Evolutionary conservation across 192 early-diverging fungal species (phyloP).

Genomic region (Nowakowskiella sp.): DNA sequence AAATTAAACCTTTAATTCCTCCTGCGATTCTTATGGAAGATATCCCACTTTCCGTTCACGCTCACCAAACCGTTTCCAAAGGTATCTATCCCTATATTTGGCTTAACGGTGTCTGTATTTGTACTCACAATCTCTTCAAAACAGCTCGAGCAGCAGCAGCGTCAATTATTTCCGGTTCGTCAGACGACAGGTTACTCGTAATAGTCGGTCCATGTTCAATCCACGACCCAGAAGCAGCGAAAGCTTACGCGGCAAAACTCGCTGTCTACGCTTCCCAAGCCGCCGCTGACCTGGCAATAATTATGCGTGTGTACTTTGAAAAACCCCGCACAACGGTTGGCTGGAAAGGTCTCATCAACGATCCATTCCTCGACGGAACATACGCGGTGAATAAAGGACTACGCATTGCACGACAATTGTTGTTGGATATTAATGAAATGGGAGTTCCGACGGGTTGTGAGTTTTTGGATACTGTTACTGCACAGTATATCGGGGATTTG

Average conservation of each 20-base stretch:
- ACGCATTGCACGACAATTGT: slow-evolving; percentile 61
- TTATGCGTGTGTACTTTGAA: slow-evolving; percentile 85
- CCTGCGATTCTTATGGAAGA: slow-evolving; percentile 92
- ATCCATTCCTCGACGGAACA: slow-evolving; percentile 30
- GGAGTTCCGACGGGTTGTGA: slow-evolving; percentile 76
- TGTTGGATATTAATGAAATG: slow-evolving; percentile 48
- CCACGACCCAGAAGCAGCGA: slow-evolving; percentile 68
- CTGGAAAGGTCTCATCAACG: slow-evolving; percentile 69
- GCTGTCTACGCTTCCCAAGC: background rate
- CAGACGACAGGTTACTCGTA: slow-evolving; percentile 72
- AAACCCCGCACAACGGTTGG: slow-evolving; percentile 48
- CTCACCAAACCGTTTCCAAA: slow-evolving; percentile 63
- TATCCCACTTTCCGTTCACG: slow-evolving; percentile 64
- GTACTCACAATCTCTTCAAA: slow-evolving; percentile 2
- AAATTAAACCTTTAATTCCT: slow-evolving; percentile 56
- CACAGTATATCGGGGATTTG: slow-evolving; percentile 77
- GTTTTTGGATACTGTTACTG: slow-evolving; percentile 74
- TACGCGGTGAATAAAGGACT: slow-evolving; percentile 85
- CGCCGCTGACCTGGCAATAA: slow-evolving; percentile 54
- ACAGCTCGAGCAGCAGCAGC: slow-evolving; percentile 1
- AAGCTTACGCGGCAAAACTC: slow-evolving; percentile 46
- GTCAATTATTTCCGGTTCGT: slow-evolving; percentile 50
- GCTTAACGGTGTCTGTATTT: slow-evolving; percentile 1
- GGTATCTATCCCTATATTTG: slow-evolving; percentile 20
- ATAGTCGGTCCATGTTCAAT: slow-evolving; percentile 84